These are phyloP conservation scores for Lentinula aciculospora DNA, from an alignment of 768 basidiomycete species.

Conservation along the genomic window DNA sequence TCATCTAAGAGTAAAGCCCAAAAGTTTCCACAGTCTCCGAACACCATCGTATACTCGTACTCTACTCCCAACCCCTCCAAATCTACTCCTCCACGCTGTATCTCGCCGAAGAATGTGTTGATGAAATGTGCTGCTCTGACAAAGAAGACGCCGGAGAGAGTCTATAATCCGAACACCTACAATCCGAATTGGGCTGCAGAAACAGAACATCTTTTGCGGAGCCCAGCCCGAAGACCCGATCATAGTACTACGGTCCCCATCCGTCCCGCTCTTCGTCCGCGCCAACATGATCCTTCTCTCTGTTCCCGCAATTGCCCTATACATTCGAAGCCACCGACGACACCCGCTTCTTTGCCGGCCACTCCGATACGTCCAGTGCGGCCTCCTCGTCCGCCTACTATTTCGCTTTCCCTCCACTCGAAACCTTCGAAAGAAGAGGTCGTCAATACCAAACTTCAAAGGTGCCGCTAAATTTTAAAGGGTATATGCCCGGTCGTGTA, in stretches of 20 bases:
- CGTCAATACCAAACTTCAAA: background rate
- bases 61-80: background rate
- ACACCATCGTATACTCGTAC: background rate
- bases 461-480: background rate
- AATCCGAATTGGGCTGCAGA: background rate
- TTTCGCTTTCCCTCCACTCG: conserved; percentile 1
- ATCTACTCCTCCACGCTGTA: background rate
- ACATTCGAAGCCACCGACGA: background rate
- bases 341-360: background rate
- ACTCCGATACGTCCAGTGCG: background rate
- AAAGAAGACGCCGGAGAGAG: background rate
- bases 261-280: background rate
- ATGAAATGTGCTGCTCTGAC: background rate
- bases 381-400: background rate
- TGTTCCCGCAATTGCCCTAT: background rate
- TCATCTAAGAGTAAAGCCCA: background rate
- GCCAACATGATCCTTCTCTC: background rate
- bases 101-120: background rate
- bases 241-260: background rate
- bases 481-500: background rate
- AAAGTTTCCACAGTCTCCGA: background rate
- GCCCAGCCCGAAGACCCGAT: background rate
- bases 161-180: background rate
- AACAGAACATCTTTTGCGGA: background rate
- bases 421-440: background rate